A percentile compares a stretch with the other conserved stretches of the same genome.
phyloP scores from a whole-genome alignment of 2,329 filamentous ascomycete genomes.

The Stenocarpella maydis region DNA sequence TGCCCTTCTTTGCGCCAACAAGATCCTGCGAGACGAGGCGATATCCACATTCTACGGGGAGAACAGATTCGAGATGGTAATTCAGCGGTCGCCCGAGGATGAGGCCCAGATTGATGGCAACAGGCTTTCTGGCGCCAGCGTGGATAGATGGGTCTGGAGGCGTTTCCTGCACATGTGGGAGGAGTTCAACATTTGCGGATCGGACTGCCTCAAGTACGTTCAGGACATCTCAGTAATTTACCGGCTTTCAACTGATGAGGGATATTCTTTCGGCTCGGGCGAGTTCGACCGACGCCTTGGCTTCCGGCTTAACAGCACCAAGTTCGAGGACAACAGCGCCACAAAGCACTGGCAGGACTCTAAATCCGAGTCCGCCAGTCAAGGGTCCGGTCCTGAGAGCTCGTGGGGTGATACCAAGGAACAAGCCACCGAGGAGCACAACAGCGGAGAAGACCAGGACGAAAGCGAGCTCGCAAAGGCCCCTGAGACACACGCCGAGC shows the following conservation, averaged over 20 bases:
- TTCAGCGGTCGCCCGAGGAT: not conserved
- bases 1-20: not conserved
- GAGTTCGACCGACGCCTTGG: not conserved
- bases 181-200: not conserved
- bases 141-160: not conserved
- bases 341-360: too few relatives aligned
- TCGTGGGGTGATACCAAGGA: too few relatives aligned
- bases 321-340: too few relatives aligned
- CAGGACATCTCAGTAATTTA: not conserved
- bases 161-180: not conserved
- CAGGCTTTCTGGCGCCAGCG: fast-evolving
- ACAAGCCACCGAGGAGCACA: too few relatives aligned
- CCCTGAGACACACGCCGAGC: not conserved
- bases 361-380: too few relatives aligned
- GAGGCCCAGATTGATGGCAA: fast-evolving
- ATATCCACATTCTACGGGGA: not conserved
- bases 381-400: too few relatives aligned
- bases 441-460: too few relatives aligned
- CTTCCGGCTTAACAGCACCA: not conserved
- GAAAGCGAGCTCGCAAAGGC: too few relatives aligned
- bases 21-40: not conserved
- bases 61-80: not conserved
- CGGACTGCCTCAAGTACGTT: not conserved
- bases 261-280: not conserved
- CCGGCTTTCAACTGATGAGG: not conserved